Evolutionary conservation across 352 stramenopile genomes (phyloP).

Genomic region (Pythium rhizo-oryzae): DNA sequence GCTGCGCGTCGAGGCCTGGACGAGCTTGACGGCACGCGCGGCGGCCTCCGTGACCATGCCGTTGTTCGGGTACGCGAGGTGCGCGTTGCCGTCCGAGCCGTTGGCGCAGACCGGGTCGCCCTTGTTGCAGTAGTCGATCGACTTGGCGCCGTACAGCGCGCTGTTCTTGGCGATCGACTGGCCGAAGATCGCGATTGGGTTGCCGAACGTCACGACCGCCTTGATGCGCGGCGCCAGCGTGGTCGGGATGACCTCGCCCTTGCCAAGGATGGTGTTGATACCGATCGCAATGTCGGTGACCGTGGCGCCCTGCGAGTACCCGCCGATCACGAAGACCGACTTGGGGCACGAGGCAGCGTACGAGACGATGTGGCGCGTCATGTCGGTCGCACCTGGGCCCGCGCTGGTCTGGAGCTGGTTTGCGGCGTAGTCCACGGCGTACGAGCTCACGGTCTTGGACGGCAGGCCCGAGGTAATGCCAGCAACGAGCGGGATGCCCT

Average conservation of each 20-base stretch:
- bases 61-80: conserved; percentile 9
- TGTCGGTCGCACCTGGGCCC: conserved; percentile 34
- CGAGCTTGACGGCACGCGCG: not conserved
- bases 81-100: conserved; percentile 8
- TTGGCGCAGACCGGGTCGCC: conserved; percentile 19
- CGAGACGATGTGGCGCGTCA: conserved; percentile 38
- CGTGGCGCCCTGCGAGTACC: conserved; percentile 23
- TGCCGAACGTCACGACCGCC: conserved; percentile 34
- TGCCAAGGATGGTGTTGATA: conserved; percentile 32
- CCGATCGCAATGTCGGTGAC: conserved; percentile 38
- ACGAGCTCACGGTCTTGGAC: conserved; percentile 37
- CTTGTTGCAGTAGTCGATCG: conserved; percentile 20
- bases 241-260: conserved; percentile 27
- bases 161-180: conserved; percentile 14
- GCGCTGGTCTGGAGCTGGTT: conserved; percentile 30
- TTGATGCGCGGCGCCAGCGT: conserved; percentile 32
- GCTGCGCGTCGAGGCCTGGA: not conserved
- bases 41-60: conserved; percentile 1
- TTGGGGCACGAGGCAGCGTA: conserved; percentile 35
- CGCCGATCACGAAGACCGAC: conserved; percentile 13
- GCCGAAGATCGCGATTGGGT: conserved; percentile 11
- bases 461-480: conserved; percentile 29
- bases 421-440: conserved; percentile 36
- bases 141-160: conserved; percentile 14
- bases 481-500: conserved; percentile 28